Conservation (phyloP, 208 protist species). For the Sergeia podlipaevii region DNA sequence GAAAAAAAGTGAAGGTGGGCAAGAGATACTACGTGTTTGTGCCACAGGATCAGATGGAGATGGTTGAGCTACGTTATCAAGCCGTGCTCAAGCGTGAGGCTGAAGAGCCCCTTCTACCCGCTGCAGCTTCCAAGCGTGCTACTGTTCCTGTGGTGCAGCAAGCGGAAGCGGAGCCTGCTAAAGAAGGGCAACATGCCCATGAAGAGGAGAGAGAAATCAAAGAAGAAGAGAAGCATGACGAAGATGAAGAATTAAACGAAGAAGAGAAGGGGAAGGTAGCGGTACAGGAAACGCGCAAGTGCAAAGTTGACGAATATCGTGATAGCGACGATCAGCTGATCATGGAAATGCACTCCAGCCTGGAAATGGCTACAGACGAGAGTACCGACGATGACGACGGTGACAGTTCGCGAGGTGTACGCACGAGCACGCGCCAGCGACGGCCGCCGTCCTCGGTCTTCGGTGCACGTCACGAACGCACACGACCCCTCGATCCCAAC, state of each 20-base stretch:
- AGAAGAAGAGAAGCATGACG: neutral
- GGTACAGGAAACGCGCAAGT: neutral
- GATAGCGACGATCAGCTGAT: too few species aligned
- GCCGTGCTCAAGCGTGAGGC: constrained; percentile 52
- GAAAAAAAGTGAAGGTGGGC: constrained; percentile 34
- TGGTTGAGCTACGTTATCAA: constrained; percentile 57
- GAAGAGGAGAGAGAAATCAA: constrained; percentile 2
- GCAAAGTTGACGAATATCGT: too few species aligned
- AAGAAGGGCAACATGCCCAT: neutral
- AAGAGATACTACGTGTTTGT: constrained; percentile 54
- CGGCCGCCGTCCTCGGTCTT: too few species aligned
- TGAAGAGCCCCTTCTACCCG: constrained; percentile 8
- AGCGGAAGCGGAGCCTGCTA: neutral
- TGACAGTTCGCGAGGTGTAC: neutral
- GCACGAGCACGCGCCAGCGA: constrained; percentile 24
- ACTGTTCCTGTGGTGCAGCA: neutral
- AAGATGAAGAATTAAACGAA: neutral
- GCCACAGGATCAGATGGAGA: constrained; percentile 40
- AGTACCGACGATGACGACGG: constrained; percentile 4
- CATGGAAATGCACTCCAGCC: neutral
- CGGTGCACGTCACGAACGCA: constrained; percentile 26
- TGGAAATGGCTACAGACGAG: neutral
- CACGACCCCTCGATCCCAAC: too few species aligned
- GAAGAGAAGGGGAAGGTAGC: neutral
- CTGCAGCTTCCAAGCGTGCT: neutral